Percentiles rank a stretch among this genome's conserved stretches.
Evolutionary conservation across 345 rosid genomes (phyloP).

Genomic region (Citrus australasica): DNA sequence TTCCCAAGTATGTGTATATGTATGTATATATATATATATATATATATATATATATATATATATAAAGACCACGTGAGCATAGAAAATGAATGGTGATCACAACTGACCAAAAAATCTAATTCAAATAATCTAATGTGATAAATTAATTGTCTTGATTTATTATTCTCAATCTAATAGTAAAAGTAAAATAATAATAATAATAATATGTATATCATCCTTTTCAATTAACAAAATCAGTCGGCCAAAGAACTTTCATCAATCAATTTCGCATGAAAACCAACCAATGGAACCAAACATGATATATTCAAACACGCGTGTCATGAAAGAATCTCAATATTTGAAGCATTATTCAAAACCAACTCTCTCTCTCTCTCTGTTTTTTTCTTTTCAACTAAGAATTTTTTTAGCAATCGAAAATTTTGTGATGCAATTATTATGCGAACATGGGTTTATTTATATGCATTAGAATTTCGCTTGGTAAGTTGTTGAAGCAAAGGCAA

Average conservation of each 20-base stretch:
- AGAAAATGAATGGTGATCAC: neutral
- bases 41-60: too few species aligned
- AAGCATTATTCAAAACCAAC: neutral
- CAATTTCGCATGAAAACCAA: neutral
- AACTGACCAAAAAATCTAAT: neutral
- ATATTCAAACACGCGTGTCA: neutral
- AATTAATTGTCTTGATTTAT: neutral
- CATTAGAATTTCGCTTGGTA: constrained; percentile 1
- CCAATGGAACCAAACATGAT: neutral
- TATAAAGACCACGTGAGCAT: too few species aligned
- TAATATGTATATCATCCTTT: neutral
- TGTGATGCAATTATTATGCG: too few species aligned
- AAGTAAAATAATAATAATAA: too few species aligned
- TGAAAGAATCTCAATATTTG: neutral
- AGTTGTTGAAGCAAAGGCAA: neutral
- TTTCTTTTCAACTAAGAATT: too few species aligned
- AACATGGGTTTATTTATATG: too few species aligned
- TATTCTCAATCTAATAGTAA: neutral
- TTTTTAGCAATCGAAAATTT: too few species aligned
- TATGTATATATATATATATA: too few species aligned
- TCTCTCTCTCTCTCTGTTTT: neutral
- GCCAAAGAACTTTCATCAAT: neutral
- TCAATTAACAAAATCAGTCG: neutral
- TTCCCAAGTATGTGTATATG: too few species aligned
- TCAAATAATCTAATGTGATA: too few species aligned